A percentile compares a stretch with the other conserved stretches of the same genome.
Conservation (phyloP, 495 filamentous ascomycete genomes). For the Penicillium pulvis region DNA sequence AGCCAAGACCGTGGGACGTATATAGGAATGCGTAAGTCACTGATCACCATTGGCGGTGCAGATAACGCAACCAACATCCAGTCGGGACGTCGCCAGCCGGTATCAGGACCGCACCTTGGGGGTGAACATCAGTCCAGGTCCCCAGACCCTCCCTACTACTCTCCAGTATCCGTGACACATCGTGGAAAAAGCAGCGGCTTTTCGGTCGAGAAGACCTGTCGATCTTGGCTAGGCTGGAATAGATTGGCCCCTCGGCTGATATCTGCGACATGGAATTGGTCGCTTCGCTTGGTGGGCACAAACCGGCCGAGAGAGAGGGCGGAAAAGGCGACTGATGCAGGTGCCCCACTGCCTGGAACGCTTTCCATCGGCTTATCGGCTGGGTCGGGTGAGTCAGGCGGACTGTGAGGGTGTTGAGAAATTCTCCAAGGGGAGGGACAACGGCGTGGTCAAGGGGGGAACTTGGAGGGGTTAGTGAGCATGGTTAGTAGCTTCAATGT, state of each 20-base stretch:
- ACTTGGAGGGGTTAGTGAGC: neutral
- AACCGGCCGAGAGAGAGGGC: slow-evolving; percentile 17
- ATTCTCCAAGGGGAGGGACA: neutral
- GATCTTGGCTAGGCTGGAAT: slow-evolving; percentile 1
- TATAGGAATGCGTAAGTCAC: slow-evolving; percentile 21
- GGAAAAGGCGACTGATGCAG: slow-evolving; percentile 9
- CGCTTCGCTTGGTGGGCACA: neutral
- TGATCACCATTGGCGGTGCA: slow-evolving; percentile 24
- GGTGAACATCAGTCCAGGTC: neutral
- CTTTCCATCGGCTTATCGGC: slow-evolving; percentile 30
- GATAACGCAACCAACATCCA: slow-evolving; percentile 35
- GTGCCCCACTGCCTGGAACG: slow-evolving; percentile 20
- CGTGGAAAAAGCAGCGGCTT: neutral
- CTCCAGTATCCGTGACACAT: neutral
- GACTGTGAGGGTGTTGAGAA: slow-evolving; percentile 1
- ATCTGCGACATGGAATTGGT: slow-evolving; percentile 3
- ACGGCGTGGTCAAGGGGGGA: slow-evolving; percentile 8
- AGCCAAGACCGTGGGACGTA: slow-evolving; percentile 21
- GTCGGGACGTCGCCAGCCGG: slow-evolving; percentile 23
- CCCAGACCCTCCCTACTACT: neutral
- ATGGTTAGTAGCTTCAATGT: slow-evolving; percentile 3
- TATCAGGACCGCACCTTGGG: neutral
- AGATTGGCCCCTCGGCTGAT: neutral
- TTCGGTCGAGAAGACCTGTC: slow-evolving; percentile 17
- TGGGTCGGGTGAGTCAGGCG: slow-evolving; percentile 20